These are phyloP conservation scores for Zelopaecilomyces penicillatus DNA, from an alignment of 2,329 filamentous ascomycete genomes.

Conservation along the genomic window DNA sequence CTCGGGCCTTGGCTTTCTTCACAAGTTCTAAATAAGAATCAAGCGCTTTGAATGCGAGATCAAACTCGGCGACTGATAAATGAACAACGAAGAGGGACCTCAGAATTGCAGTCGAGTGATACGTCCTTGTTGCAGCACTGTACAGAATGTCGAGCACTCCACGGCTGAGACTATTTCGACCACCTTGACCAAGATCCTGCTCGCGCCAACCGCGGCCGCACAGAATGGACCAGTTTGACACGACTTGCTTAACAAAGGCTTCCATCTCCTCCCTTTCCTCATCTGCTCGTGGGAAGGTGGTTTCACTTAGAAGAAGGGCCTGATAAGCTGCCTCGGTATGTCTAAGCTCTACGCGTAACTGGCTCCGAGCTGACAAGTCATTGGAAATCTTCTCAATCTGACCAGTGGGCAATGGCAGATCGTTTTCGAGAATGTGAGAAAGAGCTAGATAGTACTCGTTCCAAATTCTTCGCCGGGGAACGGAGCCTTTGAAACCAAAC, in stretches of 20 bases:
- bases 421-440: conserved; percentile 64
- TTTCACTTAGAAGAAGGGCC: conserved; percentile 65
- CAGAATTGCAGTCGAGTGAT: conserved; percentile 85
- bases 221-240: conserved; percentile 77
- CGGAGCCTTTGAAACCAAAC: conserved; percentile 48
- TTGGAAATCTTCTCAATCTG: conserved; percentile 31
- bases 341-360: conserved; percentile 69
- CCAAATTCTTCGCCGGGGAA: conserved; percentile 66
- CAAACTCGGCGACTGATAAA: conserved; percentile 80
- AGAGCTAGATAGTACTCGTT: conserved; percentile 74
- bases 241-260: conserved; percentile 67
- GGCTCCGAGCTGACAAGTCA: conserved; percentile 48
- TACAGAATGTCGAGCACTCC: conserved; percentile 83
- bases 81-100: conserved; percentile 84
- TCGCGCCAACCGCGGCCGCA: conserved; percentile 75
- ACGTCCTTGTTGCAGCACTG: conserved; percentile 83
- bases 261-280: conserved; percentile 74
- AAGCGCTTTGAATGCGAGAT: conserved; percentile 82
- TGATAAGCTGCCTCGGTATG: conserved; percentile 75
- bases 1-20: conserved; percentile 72
- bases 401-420: conserved; percentile 50
- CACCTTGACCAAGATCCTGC: conserved; percentile 71
- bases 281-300: conserved; percentile 75
- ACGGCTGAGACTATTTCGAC: conserved; percentile 65
- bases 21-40: conserved; percentile 89